Percentiles rank a stretch among this genome's conserved stretches.
Conservation (phyloP, 805 yeast species). For the Starmera pachycereana region DNA sequence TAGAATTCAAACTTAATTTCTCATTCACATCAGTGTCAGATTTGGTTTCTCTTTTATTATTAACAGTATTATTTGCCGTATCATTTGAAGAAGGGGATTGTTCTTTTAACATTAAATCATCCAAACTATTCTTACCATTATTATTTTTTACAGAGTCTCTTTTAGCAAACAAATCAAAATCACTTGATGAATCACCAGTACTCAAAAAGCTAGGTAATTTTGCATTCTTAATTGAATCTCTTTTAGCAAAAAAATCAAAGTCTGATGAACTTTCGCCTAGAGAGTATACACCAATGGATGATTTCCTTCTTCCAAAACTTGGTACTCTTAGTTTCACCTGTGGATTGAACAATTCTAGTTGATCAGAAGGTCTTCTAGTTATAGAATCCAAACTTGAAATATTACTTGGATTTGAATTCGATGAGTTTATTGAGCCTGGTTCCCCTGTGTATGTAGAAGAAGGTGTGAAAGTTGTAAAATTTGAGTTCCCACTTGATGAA, state of each 20-base stretch:
- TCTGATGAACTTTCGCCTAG: conserved; percentile 14
- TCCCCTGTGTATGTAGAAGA: too few relatives aligned
- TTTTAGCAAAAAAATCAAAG: conserved; percentile 18
- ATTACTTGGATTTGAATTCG: too few relatives aligned
- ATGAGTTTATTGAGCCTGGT: too few relatives aligned
- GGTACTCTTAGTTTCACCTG: conserved; percentile 21
- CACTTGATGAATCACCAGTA: neutral
- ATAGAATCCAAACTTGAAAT: too few relatives aligned
- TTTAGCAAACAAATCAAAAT: conserved; percentile 1
- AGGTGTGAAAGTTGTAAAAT: too few relatives aligned
- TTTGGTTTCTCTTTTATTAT: conserved; percentile 9
- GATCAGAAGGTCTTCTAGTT: conserved; percentile 37
- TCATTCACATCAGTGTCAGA: conserved; percentile 13
- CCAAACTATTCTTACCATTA: neutral
- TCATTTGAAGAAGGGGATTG: conserved; percentile 1
- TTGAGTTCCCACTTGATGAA: too few relatives aligned
- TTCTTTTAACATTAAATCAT: conserved; percentile 7
- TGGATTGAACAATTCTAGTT: conserved; percentile 36
- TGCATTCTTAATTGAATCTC: conserved; percentile 17
- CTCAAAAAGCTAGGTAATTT: neutral
- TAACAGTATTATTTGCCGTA: neutral
- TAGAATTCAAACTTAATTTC: conserved; percentile 1
- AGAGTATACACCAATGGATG: conserved; percentile 1
- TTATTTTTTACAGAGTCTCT: conserved; percentile 1
- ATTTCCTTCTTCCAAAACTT: conserved; percentile 9